Percentiles rank a stretch among this genome's conserved stretches.
Conservation (phyloP, 495 filamentous ascomycete genomes). For the Neurospora africana region DNA sequence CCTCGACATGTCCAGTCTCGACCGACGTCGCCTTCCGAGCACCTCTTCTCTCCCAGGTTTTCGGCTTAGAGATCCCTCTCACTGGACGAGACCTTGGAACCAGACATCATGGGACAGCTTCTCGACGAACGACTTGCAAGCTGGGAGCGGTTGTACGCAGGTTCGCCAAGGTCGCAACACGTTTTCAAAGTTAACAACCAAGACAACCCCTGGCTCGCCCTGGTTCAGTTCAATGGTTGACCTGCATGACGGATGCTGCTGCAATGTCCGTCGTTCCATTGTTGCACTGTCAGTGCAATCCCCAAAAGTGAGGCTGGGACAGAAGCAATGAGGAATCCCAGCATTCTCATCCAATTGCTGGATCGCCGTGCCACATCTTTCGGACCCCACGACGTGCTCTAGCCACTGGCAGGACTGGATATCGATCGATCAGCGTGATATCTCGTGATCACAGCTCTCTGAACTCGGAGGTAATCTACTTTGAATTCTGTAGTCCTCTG, state of each 20-base stretch:
- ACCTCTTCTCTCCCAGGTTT: neutral
- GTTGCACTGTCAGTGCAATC: neutral
- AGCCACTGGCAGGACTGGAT: conserved; percentile 4
- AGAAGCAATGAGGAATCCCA: neutral
- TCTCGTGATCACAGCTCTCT: conserved; percentile 2
- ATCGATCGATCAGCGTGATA: neutral
- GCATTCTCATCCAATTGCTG: conserved; percentile 9
- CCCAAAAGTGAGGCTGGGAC: conserved; percentile 15
- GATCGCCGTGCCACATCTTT: conserved; percentile 7
- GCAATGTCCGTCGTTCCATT: conserved; percentile 5
- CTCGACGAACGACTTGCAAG: neutral
- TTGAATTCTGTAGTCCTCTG: neutral
- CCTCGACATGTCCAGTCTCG: neutral
- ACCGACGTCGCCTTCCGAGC: neutral
- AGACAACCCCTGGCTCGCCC: neutral
- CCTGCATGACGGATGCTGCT: conserved; percentile 9
- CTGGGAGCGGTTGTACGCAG: neutral
- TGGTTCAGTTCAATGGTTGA: conserved; percentile 6
- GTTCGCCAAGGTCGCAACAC: neutral
- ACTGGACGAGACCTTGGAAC: neutral
- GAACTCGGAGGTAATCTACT: neutral
- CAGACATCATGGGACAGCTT: neutral
- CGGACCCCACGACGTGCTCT: conserved; percentile 7
- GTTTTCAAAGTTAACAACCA: conserved; percentile 7
- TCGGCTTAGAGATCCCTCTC: neutral